phyloP scores from a whole-genome alignment of 495 filamentous ascomycete genomes.

The Lasiosphaeria miniovina region DNA sequence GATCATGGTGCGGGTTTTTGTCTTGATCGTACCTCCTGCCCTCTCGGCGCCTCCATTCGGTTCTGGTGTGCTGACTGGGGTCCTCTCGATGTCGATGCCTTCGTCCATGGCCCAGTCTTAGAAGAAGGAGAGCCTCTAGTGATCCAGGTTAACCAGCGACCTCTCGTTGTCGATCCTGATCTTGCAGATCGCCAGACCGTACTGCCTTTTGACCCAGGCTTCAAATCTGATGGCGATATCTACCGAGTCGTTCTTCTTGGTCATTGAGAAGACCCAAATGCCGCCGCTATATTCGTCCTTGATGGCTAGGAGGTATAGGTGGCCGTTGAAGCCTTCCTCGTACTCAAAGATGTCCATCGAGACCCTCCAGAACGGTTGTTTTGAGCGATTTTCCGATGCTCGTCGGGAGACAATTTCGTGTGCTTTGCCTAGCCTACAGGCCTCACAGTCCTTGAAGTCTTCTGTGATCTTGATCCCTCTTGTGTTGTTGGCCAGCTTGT shows the following conservation, averaged over 20 bases:
- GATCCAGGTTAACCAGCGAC: neutral
- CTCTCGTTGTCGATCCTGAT: neutral
- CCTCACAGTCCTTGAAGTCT: neutral
- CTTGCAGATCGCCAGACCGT: neutral
- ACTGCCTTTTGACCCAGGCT: neutral
- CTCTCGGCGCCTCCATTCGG: neutral
- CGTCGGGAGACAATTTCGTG: neutral
- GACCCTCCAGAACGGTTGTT: neutral
- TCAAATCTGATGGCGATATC: neutral
- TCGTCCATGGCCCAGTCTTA: neutral
- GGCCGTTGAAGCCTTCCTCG: neutral
- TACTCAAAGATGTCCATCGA: neutral
- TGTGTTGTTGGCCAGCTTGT: neutral
- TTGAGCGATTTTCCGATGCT: neutral
- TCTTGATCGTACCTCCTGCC: neutral
- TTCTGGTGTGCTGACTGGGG: neutral
- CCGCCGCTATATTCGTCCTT: neutral
- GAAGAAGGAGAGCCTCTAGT: neutral
- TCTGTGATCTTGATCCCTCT: neutral
- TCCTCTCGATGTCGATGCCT: neutral
- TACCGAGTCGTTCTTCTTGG: neutral
- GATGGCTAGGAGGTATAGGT: neutral
- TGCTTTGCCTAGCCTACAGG: neutral
- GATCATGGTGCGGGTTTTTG: neutral
- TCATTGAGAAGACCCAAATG: neutral